Evolutionary conservation across 768 basidiomycete species (phyloP), one percentile per base, ranked within the genome.

Genomic region (Amanita thiersii): DNA sequence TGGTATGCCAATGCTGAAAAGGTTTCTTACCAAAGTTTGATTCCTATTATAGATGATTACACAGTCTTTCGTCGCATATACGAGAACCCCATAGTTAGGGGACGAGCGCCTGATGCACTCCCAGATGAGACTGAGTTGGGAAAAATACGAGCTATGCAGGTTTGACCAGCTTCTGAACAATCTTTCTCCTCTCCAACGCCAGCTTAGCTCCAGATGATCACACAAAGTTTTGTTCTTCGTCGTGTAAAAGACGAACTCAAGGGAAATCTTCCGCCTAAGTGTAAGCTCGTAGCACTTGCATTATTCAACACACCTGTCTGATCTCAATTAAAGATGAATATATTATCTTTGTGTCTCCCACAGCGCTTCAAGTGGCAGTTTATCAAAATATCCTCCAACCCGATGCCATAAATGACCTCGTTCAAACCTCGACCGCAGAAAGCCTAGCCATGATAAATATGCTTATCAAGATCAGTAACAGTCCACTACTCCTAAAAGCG

Each of bases 261-360:
- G 50, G 81, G 81, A 47, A 87, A 86, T 56, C 63, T 99, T 15
- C 94, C 94, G 7, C 91, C 96, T 1, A 96, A 96, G 67, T 69
- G 93, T 96, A 44, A 46, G 82, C 59, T 4, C 19, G 9, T 32
- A 9, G 17, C 23, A 18, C 19, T 23, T 24, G 14, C 36, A 12
- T 21, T 25, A 24, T 20, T 40, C 26, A 20, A 11, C 20, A 12
- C 17, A 14, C 28, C 18, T 23, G 2, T 23, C 34, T 40, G 5
- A 29, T 45, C 20, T 32, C 12, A 36, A 20, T 40, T 18, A 5
- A 48, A 98, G 94, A 87, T 55, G 96, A 99, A 78, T 97, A 94
- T 56, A 86, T 94, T n/a, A 81, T 98, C n/a, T 98, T 98, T 58
- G 71, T 96, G 21, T 80, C 81, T 4, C 94, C 96, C 0, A 92